Percentiles rank a stretch among this genome's conserved stretches.
These are phyloP conservation scores for Vitellaria paradoxa DNA, from an alignment of 179 eudicot genomes.

Conservation along the genomic window DNA sequence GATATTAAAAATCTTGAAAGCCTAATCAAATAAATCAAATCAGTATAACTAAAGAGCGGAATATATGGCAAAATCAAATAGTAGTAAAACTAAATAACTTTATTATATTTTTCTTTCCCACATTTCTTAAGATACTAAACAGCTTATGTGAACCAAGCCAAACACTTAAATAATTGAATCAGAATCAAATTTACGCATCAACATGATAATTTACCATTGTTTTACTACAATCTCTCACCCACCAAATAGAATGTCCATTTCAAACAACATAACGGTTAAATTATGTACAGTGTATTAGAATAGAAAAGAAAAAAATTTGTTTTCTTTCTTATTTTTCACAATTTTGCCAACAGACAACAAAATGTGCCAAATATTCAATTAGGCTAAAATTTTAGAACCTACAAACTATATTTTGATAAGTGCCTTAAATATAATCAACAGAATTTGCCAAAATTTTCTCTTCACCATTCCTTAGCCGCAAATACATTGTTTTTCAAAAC, in stretches of 20 bases:
- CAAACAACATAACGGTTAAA: too few species aligned
- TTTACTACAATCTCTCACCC: not conserved
- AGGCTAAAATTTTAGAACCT: not conserved
- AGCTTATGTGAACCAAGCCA: not conserved
- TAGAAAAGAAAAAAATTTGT: not conserved
- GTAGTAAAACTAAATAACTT: too few species aligned
- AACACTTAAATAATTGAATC: not conserved
- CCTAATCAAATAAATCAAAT: not conserved
- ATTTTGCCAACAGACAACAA: not conserved
- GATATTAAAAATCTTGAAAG: not conserved
- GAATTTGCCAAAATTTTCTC: not conserved
- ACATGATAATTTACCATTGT: not conserved
- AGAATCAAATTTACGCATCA: not conserved
- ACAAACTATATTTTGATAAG: too few species aligned
- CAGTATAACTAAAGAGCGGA: not conserved
- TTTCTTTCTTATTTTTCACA: not conserved
- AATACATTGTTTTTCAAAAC: not conserved
- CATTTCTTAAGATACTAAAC: not conserved
- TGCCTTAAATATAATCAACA: too few species aligned
- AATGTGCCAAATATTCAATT: not conserved
- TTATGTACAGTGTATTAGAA: not conserved
- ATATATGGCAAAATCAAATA: too few species aligned
- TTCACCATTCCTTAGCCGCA: too few species aligned
- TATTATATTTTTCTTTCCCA: too few species aligned
- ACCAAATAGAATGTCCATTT: too few species aligned